Percentiles rank a stretch among this genome's conserved stretches.
Evolutionary conservation across 306 rosid genomes (phyloP).

Genomic region (Medicago truncatula): MtrunA17r5.0-ANR NC_053044.1:51850001-51850500

Average conservation of each 20-base stretch:
- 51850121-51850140: conserved; percentile 80
- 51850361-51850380: conserved; percentile 93
- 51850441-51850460: conserved; percentile 12
- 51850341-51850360: conserved; percentile 82
- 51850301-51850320: conserved; percentile 76
- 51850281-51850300: conserved; percentile 82
- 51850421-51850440: conserved; percentile 56
- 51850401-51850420: conserved; percentile 84
- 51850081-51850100: conserved; percentile 4
- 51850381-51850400: conserved; percentile 82
- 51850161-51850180: conserved; percentile 97
- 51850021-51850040: conserved; percentile 88
- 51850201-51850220: conserved; percentile 85
- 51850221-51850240: conserved; percentile 81
- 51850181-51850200: conserved; percentile 92
- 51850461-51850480: conserved; percentile 9
- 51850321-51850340: conserved; percentile 56
- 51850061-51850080: conserved; percentile 16
- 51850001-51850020: conserved; percentile 79
- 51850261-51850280: conserved; percentile 80
- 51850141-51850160: conserved; percentile 85
- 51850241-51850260: conserved; percentile 76
- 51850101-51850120: neutral
- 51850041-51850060: conserved; percentile 89
- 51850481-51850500: conserved; percentile 22